Base-by-base conservation (phyloP, 805 yeast genomes). In the Martiniozyma abietophila region DNA sequence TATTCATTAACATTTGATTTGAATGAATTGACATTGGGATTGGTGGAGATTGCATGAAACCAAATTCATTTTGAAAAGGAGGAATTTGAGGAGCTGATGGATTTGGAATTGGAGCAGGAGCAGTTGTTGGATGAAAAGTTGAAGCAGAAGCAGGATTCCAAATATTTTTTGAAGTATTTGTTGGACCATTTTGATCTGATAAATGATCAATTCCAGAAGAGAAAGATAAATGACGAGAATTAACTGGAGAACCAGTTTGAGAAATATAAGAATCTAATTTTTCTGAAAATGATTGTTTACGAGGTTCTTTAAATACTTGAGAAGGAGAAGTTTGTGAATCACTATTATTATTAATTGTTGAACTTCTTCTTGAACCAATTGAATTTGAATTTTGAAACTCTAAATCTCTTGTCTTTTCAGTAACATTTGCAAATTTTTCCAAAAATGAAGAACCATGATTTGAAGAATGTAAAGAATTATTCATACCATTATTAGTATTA, bases 71-170 rank as follows among this genome's bases (percentile, higher is more conserved):
- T n/a, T n/a, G n/a, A 26, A 34, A 17, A 12, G 38, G 36, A 14
- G 31, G 35, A 12, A 32, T 21, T 11, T 22, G 15, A n/a, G 26
- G 26, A 24, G 21, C 24, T 12, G 31, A 14, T 11, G 36, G 32
- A 8, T 34, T 29, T 29, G 37, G 37, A 18, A 34, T 26, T 3
- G 37, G 32, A 10, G 28, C 37, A 11, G 37, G 37, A 6, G 25
- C 37, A 29, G 35, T 32, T 9, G 35, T 36, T 25, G 83, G 82
- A 10, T 71, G 70, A 49, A 76, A 76, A 1, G 78, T 58, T 8
- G 74, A 56, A 4, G 80, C 76, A 14, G 76, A 59, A 6, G 79
- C 80, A 0, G 81, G 80, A 50, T 75, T 74, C 83, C 83, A 77
- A 44, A 74, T 71, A 46, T 61, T 68, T 27, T 48, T 50, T 8